phyloP scores from a whole-genome alignment of 2,329 filamentous ascomycete species.

The Neofusicoccum sp. region DNA sequence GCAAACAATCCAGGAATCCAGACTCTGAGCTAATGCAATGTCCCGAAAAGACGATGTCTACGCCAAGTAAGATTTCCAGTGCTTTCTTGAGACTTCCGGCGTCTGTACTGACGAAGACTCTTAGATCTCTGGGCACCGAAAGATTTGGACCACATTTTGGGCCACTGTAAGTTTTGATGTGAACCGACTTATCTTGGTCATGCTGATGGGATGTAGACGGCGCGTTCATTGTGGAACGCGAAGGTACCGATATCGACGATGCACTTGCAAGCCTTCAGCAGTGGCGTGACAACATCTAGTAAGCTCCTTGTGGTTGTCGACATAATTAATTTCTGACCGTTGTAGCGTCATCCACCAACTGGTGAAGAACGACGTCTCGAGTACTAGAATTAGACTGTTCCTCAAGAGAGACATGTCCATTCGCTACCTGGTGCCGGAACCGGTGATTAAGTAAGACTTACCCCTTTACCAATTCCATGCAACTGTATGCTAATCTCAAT shows the following conservation, averaged over 20 bases:
- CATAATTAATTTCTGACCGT: not conserved
- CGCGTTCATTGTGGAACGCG: slow-evolving; percentile 82
- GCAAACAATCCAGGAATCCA: not conserved
- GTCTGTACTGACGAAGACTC: slow-evolving; percentile 27
- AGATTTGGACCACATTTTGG: slow-evolving; percentile 85
- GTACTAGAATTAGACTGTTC: slow-evolving; percentile 75
- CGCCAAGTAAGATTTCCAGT: slow-evolving; percentile 34
- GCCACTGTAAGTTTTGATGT: slow-evolving; percentile 68
- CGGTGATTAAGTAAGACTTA: slow-evolving; percentile 10
- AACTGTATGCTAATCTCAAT: slow-evolving; percentile 26
- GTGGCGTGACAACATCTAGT: slow-evolving; percentile 76
- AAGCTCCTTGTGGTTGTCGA: not conserved
- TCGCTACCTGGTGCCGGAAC: slow-evolving; percentile 39
- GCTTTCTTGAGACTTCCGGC: not conserved
- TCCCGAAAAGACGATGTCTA: slow-evolving; percentile 46
- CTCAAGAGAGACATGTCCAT: slow-evolving; percentile 42
- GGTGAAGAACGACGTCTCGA: slow-evolving; percentile 72
- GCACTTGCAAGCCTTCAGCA: slow-evolving; percentile 76
- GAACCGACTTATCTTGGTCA: not conserved
- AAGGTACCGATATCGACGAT: slow-evolving; percentile 67
- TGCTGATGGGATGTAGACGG: slow-evolving; percentile 47
- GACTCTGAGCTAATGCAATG: not conserved
- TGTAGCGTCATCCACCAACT: slow-evolving; percentile 76
- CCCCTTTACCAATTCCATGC: too few species aligned
- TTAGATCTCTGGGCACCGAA: slow-evolving; percentile 70